phyloP scores from a whole-genome alignment of 805 yeast genomes.

The Candida tammaniensis region DNA sequence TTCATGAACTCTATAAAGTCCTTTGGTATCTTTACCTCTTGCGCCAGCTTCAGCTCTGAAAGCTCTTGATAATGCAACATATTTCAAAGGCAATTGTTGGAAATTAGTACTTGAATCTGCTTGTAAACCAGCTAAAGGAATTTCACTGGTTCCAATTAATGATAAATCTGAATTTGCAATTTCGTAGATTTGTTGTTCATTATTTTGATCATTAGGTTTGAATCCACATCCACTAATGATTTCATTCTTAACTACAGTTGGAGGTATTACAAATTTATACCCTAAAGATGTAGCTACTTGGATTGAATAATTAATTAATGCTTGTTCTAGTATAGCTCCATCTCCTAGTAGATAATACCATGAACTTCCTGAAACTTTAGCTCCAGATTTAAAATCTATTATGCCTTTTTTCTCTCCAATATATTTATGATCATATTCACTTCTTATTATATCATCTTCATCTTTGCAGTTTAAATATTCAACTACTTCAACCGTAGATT shows the following conservation, averaged over 20 bases:
- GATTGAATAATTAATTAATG: slow-evolving; percentile 77
- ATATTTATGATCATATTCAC: slow-evolving; percentile 55
- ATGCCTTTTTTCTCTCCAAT: slow-evolving; percentile 70
- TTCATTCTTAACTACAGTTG: slow-evolving; percentile 78
- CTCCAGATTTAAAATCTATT: slow-evolving; percentile 68
- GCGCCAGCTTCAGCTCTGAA: slow-evolving; percentile 98
- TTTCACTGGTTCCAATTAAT: slow-evolving; percentile 93
- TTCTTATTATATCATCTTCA: slow-evolving; percentile 16
- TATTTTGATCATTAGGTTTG: slow-evolving; percentile 84
- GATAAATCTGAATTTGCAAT: slow-evolving; percentile 56
- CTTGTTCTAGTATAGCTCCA: slow-evolving; percentile 88
- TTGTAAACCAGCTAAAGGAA: slow-evolving; percentile 81
- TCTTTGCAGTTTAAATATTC: slow-evolving; percentile 51
- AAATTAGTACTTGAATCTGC: slow-evolving; percentile 48
- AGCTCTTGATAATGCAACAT: slow-evolving; percentile 81
- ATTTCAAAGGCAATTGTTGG: slow-evolving; percentile 47
- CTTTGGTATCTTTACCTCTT: slow-evolving; percentile 87
- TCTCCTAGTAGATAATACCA: slow-evolving; percentile 84
- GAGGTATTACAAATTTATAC: slow-evolving; percentile 73
- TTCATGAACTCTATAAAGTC: slow-evolving; percentile 92
- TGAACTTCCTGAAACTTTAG: slow-evolving; percentile 77
- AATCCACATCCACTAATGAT: slow-evolving; percentile 89
- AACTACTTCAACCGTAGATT: slow-evolving; percentile 38
- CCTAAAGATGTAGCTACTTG: slow-evolving; percentile 63
- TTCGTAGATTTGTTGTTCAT: slow-evolving; percentile 81